These are phyloP conservation scores for Ophiosphaerella herpotricha DNA, from an alignment of 2,329 filamentous ascomycete genomes.

Conservation along the genomic window DNA sequence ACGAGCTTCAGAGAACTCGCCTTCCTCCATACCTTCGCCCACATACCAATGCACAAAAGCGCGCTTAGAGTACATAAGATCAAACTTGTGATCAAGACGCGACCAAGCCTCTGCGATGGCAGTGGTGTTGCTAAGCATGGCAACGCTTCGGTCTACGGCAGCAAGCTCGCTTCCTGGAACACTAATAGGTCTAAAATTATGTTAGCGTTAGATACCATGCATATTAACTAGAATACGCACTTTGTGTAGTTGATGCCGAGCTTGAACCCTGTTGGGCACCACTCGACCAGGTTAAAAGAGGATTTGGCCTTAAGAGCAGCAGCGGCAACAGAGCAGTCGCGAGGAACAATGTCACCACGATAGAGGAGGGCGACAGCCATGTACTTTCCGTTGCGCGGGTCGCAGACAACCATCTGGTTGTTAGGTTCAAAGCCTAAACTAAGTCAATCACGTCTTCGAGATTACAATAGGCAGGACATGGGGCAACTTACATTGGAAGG, in stretches of 20 bases:
- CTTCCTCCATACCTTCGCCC: slow-evolving; percentile 90
- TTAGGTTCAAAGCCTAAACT: slow-evolving; percentile 71
- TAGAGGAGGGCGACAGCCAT: slow-evolving; percentile 75
- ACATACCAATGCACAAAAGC: slow-evolving; percentile 81
- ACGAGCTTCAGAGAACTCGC: slow-evolving; percentile 84
- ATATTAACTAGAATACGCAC: slow-evolving; percentile 21
- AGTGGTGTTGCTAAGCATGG: slow-evolving; percentile 76
- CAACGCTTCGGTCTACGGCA: slow-evolving; percentile 95
- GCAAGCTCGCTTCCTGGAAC: slow-evolving; percentile 96
- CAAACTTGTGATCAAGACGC: slow-evolving; percentile 74
- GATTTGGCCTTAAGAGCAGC: slow-evolving; percentile 71
- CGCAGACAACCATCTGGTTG: slow-evolving; percentile 79
- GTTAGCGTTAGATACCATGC: slow-evolving; percentile 10
- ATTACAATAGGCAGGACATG: neutral
- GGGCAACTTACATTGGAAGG: slow-evolving; percentile 65
- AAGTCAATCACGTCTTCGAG: neutral
- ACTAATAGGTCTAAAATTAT: slow-evolving; percentile 79
- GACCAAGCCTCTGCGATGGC: slow-evolving; percentile 76
- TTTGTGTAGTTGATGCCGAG: slow-evolving; percentile 75
- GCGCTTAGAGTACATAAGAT: slow-evolving; percentile 79
- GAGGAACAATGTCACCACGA: slow-evolving; percentile 72
- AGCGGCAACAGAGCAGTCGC: slow-evolving; percentile 70
- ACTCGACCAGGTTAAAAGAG: slow-evolving; percentile 75
- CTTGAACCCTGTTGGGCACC: slow-evolving; percentile 78
- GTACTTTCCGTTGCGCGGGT: slow-evolving; percentile 75